These are phyloP conservation scores for Debaryomyces prosopidis DNA, from an alignment of 805 yeast genomes.

Conservation along the genomic window DNA sequence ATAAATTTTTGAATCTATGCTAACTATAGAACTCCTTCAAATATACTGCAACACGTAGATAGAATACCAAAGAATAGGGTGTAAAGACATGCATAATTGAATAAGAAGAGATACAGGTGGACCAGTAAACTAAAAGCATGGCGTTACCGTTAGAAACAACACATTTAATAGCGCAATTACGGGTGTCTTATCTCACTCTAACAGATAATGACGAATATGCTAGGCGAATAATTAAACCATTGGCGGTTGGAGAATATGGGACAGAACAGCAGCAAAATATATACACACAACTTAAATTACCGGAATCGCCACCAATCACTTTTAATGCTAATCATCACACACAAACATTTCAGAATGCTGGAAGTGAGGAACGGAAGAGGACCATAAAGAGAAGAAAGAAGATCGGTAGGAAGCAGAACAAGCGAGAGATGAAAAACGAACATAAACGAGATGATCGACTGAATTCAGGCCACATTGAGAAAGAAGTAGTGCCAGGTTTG, in stretches of 20 bases:
- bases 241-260: conserved; percentile 7
- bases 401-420: background rate
- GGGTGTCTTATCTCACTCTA: conserved; percentile 25
- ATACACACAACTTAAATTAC: conserved; percentile 8
- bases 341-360: conserved; percentile 9
- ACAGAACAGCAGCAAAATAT: background rate
- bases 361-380: background rate
- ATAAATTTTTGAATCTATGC: too few species aligned
- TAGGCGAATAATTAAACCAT: conserved; percentile 19
- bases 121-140: conserved; percentile 18
- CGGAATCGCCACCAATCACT: conserved; percentile 34
- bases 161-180: conserved; percentile 28
- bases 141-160: conserved; percentile 37
- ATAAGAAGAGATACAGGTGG: too few species aligned
- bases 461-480: background rate
- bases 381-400: conserved; percentile 1
- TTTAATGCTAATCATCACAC: conserved; percentile 24
- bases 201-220: conserved; percentile 24
- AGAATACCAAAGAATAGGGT: too few species aligned
- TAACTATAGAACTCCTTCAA: too few species aligned
- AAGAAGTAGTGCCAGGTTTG: background rate
- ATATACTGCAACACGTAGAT: too few species aligned
- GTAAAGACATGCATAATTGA: too few species aligned
- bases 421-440: background rate
- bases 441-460: background rate